A percentile compares a stretch with the other conserved stretches of the same genome.
Conservation (phyloP, 208 protist genomes). For the Leishmania aethiopica region DNA sequence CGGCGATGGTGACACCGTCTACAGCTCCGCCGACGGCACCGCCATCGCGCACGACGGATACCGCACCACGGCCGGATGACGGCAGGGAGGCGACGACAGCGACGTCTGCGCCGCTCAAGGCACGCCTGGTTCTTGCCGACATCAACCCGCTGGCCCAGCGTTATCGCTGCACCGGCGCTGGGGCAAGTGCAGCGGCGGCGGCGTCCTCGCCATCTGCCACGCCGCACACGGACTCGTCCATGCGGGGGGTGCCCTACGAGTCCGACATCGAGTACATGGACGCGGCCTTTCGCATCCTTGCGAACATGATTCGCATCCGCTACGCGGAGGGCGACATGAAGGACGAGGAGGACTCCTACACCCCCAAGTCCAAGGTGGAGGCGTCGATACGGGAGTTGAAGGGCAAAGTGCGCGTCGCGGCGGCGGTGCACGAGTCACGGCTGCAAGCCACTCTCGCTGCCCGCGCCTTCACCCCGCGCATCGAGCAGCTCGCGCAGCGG, state of each 20-base stretch:
- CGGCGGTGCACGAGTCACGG: conserved; percentile 62
- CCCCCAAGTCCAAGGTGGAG: conserved; percentile 84
- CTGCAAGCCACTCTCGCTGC: conserved; percentile 65
- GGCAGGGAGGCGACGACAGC: not conserved
- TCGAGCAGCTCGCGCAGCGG: conserved; percentile 77
- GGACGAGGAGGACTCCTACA: conserved; percentile 80
- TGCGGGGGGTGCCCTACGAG: conserved; percentile 59
- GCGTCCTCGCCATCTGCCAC: not conserved
- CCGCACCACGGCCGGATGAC: not conserved
- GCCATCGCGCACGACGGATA: not conserved
- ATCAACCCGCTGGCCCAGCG: conserved; percentile 34
- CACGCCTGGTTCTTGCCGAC: conserved; percentile 27
- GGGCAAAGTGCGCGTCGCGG: conserved; percentile 76
- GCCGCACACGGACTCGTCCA: conserved; percentile 1
- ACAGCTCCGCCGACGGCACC: not conserved
- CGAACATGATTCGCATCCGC: conserved; percentile 83
- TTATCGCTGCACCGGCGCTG: not conserved
- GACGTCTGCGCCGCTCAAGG: conserved; percentile 1
- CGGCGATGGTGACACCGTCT: not conserved
- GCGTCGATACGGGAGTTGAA: conserved; percentile 83
- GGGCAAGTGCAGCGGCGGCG: not conserved
- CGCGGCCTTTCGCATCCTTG: conserved; percentile 86
- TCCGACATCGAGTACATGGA: conserved; percentile 93
- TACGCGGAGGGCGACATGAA: conserved; percentile 91
- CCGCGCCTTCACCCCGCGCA: conserved; percentile 73